Evolutionary conservation across 768 basidiomycete genomes (phyloP), one percentile per base, ranked within the genome.

Genomic region (Boletus rubroflammeus): DNA sequence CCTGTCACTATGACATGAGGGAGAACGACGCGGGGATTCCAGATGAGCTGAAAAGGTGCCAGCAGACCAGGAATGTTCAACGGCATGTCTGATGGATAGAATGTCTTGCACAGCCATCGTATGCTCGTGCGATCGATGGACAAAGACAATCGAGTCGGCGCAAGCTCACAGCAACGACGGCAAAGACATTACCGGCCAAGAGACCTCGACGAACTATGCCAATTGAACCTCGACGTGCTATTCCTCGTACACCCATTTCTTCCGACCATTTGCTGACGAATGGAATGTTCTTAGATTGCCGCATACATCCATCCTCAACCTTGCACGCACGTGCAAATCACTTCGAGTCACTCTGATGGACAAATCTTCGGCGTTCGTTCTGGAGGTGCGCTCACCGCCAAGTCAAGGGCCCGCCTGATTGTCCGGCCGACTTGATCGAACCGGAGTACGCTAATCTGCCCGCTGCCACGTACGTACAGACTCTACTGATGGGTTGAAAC

Each of bases 11-110:
- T 59, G 3, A 93, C 55, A 51, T 75, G 74, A n/a, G 90, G 90
- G 11, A 91, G 67, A 13, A 86, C 75, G 2, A 92, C 66, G 15
- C 88, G 78, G 0, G 88, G 86, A 46, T 81, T 80, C 59, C 86
- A 64, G 25, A 90, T 56, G 9, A 89, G 75, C n/a, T 90, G 87
- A 50, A 90, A 76, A 7, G 86, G 82, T 3, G 78, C 87, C 3
- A 90, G 73, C 13, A 85, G 70, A 14, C 86, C 90, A 0, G 88
- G 80, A 41, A 90, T 64, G 67, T 91, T 91, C 62, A 90, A 68
- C 2, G 88, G 88, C 88, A 91, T 90, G 39, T 35, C 17, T 11
- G 44, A n/a, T n/a, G 7, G 28, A 19, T 3, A 10, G 1, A 19
- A 9, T 19, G 5, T n/a, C 23, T 5, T 14, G 28, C 44, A 45